Percentiles rank a stretch among this genome's conserved stretches.
Conservation (phyloP, 306 rosid genomes). For the Delonix regia region DNA sequence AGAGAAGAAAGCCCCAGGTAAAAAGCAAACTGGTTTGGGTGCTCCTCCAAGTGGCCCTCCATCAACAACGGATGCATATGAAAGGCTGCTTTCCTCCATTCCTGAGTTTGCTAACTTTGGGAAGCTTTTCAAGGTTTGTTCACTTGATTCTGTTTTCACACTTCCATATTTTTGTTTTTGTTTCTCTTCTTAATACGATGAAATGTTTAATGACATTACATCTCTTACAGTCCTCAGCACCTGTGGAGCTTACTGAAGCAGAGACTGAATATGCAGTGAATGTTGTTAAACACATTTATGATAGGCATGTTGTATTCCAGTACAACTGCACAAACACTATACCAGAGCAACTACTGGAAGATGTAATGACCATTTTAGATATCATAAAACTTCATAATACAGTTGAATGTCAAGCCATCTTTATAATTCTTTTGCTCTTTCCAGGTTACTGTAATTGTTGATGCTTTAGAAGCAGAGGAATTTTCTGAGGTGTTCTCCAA, state of each 20-base stretch:
- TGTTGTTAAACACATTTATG: constrained; percentile 88
- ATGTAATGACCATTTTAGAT: constrained; percentile 53
- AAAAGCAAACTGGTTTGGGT: constrained; percentile 86
- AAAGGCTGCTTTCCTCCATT: constrained; percentile 71
- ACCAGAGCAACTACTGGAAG: constrained; percentile 90
- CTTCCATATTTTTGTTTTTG: constrained; percentile 22
- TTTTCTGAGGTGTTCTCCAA: constrained; percentile 73
- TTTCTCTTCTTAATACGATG: constrained; percentile 1
- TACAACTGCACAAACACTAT: constrained; percentile 98
- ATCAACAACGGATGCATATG: constrained; percentile 84
- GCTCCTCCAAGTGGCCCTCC: constrained; percentile 75
- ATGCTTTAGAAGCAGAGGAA: constrained; percentile 91
- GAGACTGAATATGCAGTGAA: constrained; percentile 98
- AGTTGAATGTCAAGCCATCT: constrained; percentile 19
- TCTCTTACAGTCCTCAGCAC: constrained; percentile 81
- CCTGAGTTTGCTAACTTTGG: constrained; percentile 84
- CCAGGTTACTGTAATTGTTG: constrained; percentile 83
- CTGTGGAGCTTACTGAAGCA: constrained; percentile 97
- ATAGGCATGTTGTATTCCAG: constrained; percentile 92
- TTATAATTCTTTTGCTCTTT: constrained; percentile 37
- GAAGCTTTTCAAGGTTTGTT: constrained; percentile 84
- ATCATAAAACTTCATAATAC: constrained; percentile 17
- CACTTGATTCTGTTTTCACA: constrained; percentile 26
- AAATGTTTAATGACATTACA: constrained; percentile 28
- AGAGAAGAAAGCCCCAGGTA: constrained; percentile 92